Evolutionary conservation across 352 stramenopile species (phyloP).

Genomic region (Phytophthora constricta): DNA sequence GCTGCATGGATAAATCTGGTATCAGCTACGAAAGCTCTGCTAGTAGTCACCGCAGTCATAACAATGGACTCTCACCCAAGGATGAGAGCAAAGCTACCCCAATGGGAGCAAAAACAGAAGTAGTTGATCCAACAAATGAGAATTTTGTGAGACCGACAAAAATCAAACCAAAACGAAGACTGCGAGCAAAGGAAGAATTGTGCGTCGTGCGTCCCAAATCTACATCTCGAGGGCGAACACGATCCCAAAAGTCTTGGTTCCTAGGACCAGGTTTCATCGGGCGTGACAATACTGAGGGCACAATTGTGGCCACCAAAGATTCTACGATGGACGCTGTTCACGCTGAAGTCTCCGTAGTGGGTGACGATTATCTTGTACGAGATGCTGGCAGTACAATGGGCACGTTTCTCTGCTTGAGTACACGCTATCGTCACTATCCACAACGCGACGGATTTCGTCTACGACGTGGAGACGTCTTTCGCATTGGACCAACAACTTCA

Average conservation of each 20-base stretch:
- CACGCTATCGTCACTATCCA: constrained; percentile 65
- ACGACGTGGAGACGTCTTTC: constrained; percentile 54
- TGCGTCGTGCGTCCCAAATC: constrained; percentile 57
- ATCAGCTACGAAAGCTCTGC: constrained; percentile 25
- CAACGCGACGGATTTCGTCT: constrained; percentile 77
- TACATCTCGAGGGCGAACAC: constrained; percentile 15
- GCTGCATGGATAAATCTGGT: constrained; percentile 22
- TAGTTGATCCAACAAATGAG: neutral
- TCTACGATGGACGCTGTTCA: constrained; percentile 70
- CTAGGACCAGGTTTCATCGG: constrained; percentile 65
- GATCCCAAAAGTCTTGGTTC: constrained; percentile 67
- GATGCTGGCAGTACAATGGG: constrained; percentile 56
- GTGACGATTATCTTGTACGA: constrained; percentile 69
- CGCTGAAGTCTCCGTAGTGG: constrained; percentile 59
- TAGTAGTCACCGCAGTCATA: constrained; percentile 18
- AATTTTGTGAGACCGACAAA: neutral
- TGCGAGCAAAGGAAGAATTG: constrained; percentile 62
- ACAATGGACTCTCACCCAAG: constrained; percentile 1
- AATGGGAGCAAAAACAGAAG: neutral
- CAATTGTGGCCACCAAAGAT: constrained; percentile 60
- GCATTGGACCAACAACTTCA: constrained; percentile 48
- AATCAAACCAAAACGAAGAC: constrained; percentile 28
- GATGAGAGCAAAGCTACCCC: constrained; percentile 3
- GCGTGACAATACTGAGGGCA: constrained; percentile 57
- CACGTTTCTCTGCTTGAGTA: constrained; percentile 78